Percentiles rank a stretch among this genome's conserved stretches.
phyloP scores from a whole-genome alignment of 1,139 yeast genomes.

The Hyphopichia buzzinii region DNA sequence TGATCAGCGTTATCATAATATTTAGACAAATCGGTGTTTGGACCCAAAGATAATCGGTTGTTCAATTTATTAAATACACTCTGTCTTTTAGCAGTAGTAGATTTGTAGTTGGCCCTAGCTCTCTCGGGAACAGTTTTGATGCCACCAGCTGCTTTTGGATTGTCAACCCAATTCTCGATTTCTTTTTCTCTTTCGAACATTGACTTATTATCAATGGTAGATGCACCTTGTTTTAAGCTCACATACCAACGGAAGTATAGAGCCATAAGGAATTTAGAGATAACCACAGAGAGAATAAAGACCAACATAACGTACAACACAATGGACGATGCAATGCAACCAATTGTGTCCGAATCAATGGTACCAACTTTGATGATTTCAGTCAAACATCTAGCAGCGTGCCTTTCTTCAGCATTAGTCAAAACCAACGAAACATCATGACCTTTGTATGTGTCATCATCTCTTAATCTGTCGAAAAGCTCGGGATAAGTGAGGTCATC shows the following conservation, averaged over 20 bases:
- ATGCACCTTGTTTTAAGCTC: slow-evolving; percentile 79
- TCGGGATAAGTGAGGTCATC: slow-evolving; percentile 72
- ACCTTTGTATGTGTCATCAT: slow-evolving; percentile 60
- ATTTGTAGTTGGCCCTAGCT: slow-evolving; percentile 49
- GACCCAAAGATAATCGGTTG: slow-evolving; percentile 36
- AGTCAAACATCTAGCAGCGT: slow-evolving; percentile 77
- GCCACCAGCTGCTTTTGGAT: slow-evolving; percentile 39
- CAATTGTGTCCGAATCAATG: slow-evolving; percentile 85
- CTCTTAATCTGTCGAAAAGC: slow-evolving; percentile 61
- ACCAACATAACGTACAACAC: slow-evolving; percentile 79
- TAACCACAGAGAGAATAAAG: slow-evolving; percentile 78
- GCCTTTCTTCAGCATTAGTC: slow-evolving; percentile 65
- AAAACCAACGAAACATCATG: slow-evolving; percentile 78
- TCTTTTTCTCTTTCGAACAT: slow-evolving; percentile 53
- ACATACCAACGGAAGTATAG: slow-evolving; percentile 86
- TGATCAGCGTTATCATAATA: slow-evolving; percentile 37
- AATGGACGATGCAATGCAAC: slow-evolving; percentile 90
- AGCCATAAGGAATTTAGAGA: slow-evolving; percentile 76
- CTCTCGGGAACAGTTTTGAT: slow-evolving; percentile 51
- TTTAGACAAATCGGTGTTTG: slow-evolving; percentile 37
- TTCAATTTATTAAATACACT: slow-evolving; percentile 41
- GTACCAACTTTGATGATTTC: slow-evolving; percentile 88
- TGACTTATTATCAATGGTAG: slow-evolving; percentile 47
- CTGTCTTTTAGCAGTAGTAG: slow-evolving; percentile 42
- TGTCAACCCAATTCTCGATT: slow-evolving; percentile 78